Percentiles rank a stretch among this genome's conserved stretches.
Evolutionary conservation across 306 rosid genomes (phyloP).

Genomic region (Vigna nakashimae): DNA sequence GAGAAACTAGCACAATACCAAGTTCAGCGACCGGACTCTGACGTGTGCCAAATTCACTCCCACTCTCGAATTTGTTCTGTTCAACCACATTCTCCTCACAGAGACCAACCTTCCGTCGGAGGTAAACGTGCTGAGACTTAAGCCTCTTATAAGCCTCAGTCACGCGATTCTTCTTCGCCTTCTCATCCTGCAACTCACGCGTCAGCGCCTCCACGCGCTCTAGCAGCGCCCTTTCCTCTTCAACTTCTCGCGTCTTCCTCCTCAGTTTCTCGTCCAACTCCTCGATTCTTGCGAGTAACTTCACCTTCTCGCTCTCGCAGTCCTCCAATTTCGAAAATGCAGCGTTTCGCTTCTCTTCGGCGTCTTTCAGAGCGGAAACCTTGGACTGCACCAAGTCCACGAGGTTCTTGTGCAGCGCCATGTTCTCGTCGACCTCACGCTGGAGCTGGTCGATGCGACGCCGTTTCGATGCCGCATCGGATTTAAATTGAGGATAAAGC

Average conservation of each 20-base stretch:
- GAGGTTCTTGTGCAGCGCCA: constrained; percentile 57
- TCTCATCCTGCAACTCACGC: constrained; percentile 61
- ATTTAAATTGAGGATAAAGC: constrained; percentile 68
- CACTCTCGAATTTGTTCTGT: constrained; percentile 48
- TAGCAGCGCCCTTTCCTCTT: constrained; percentile 48
- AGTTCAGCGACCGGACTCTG: constrained; percentile 50
- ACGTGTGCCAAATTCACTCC: constrained; percentile 43
- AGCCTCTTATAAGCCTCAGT: constrained; percentile 68
- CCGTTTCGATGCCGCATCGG: constrained; percentile 51
- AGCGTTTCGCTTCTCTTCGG: constrained; percentile 52
- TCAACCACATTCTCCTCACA: constrained; percentile 59
- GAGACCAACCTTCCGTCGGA: constrained; percentile 67
- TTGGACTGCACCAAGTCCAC: constrained; percentile 54
- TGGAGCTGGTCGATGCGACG: constrained; percentile 54
- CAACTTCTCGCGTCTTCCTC: constrained; percentile 51
- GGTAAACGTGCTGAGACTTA: constrained; percentile 72
- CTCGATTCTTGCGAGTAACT: constrained; percentile 46
- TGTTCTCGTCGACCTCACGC: constrained; percentile 56
- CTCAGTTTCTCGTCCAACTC: constrained; percentile 52
- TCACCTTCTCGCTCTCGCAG: constrained; percentile 55
- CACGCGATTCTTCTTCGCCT: constrained; percentile 46
- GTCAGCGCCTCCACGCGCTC: constrained; percentile 50
- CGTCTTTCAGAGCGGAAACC: constrained; percentile 46
- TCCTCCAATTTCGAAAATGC: constrained; percentile 44
- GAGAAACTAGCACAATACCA: constrained; percentile 45